A percentile compares a stretch with the other conserved stretches of the same genome.
phyloP scores from a whole-genome alignment of 257 asterid species.

The Gentiana macrophylla region DNA sequence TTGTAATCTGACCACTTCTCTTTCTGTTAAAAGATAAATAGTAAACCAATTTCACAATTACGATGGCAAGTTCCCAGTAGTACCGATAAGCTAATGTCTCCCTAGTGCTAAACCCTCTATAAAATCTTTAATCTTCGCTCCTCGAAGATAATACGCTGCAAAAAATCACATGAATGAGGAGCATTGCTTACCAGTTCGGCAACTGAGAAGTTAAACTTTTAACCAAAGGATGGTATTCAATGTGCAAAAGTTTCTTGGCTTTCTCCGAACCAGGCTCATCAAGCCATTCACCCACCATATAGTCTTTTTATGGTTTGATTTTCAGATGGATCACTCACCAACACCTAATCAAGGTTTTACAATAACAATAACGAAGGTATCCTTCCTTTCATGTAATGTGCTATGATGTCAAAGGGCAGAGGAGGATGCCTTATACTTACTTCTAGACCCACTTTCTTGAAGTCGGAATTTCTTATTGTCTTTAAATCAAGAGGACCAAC shows the following conservation, averaged over 20 bases:
- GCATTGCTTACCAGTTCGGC: constrained; percentile 64
- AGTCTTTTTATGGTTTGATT: constrained; percentile 43
- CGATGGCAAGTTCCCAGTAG: too few species aligned
- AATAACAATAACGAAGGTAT: background rate
- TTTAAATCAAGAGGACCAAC: constrained; percentile 65
- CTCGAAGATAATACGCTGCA: too few species aligned
- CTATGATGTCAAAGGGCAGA: too few species aligned
- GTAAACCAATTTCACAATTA: too few species aligned
- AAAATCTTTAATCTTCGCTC: too few species aligned
- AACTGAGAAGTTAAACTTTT: constrained; percentile 84
- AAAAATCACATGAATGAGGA: background rate
- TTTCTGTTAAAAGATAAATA: too few species aligned
- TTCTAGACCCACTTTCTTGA: constrained; percentile 75
- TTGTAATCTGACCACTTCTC: too few species aligned
- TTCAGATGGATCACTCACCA: constrained; percentile 48
- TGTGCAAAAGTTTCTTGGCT: constrained; percentile 65
- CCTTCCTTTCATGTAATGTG: too few species aligned
- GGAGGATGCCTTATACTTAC: constrained; percentile 34
- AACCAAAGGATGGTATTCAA: constrained; percentile 66
- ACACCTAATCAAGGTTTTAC: constrained; percentile 30
- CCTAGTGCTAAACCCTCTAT: too few species aligned
- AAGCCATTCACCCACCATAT: constrained; percentile 59
- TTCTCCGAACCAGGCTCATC: constrained; percentile 81
- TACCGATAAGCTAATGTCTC: too few species aligned
- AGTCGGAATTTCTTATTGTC: constrained; percentile 75